Percentiles rank a stretch among this genome's conserved stretches.
phyloP scores from a whole-genome alignment of 345 rosid species.

The Clarkia xantiana region DNA sequence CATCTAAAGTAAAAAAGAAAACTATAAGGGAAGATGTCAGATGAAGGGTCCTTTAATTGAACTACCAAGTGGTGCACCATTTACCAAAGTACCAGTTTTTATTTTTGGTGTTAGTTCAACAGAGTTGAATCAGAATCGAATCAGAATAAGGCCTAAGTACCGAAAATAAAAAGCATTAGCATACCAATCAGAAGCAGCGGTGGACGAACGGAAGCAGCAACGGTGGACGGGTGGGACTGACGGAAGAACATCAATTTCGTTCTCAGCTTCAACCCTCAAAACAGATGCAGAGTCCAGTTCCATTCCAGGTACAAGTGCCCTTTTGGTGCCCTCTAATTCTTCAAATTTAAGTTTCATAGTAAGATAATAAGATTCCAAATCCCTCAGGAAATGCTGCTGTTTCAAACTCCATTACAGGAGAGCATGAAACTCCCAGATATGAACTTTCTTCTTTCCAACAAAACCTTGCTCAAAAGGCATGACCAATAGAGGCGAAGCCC shows the following conservation, averaged over 20 bases:
- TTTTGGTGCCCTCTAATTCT: constrained; percentile 36
- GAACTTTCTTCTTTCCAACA: neutral
- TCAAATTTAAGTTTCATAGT: constrained; percentile 60
- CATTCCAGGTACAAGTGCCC: constrained; percentile 39
- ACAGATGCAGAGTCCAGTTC: constrained; percentile 35
- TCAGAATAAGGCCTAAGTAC: too few species aligned
- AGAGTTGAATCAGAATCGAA: too few species aligned
- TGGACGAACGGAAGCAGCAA: too few species aligned
- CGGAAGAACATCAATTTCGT: constrained; percentile 56
- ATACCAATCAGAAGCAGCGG: too few species aligned
- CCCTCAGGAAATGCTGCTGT: constrained; percentile 16
- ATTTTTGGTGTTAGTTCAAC: too few species aligned
- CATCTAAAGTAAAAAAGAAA: too few species aligned
- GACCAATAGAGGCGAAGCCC: neutral
- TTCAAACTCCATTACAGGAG: constrained; percentile 40
- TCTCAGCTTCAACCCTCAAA: constrained; percentile 65
- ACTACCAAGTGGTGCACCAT: too few species aligned
- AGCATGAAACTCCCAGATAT: constrained; percentile 15
- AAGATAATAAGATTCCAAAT: constrained; percentile 49
- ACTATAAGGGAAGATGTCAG: too few species aligned
- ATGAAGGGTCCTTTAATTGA: too few species aligned
- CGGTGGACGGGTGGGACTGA: too few species aligned
- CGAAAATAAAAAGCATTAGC: too few species aligned
- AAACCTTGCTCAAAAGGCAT: neutral
- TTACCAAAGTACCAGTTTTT: too few species aligned